Percentiles rank a stretch among this genome's conserved stretches.
These are phyloP conservation scores for Adansonia gregorii DNA, from an alignment of 441 rosid genomes.

Conservation along the genomic window DNA sequence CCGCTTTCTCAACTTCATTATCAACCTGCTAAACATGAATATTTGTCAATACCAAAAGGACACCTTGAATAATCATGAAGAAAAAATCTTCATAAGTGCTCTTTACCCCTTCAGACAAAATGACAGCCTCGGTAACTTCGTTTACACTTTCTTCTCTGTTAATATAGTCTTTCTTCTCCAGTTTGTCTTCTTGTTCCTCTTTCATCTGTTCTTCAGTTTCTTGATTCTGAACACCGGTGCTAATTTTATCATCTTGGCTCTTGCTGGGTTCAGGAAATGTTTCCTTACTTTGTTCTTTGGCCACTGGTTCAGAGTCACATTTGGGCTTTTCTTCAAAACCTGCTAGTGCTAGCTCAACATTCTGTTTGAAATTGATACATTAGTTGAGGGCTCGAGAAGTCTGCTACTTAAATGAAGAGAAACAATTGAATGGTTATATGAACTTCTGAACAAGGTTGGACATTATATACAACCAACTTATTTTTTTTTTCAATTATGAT, in stretches of 20 bases:
- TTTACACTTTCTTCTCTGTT: constrained; percentile 39
- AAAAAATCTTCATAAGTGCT: not conserved
- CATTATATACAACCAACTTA: not conserved
- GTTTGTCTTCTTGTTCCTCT: constrained; percentile 34
- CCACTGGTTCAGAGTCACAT: constrained; percentile 29
- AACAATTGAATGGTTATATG: not conserved
- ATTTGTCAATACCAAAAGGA: constrained; percentile 4
- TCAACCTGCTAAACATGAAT: constrained; percentile 38
- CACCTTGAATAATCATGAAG: constrained; percentile 10
- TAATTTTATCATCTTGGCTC: constrained; percentile 33
- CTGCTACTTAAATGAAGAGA: constrained; percentile 6
- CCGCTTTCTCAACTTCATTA: constrained; percentile 34
- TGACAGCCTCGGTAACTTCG: constrained; percentile 37
- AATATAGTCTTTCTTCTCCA: constrained; percentile 32
- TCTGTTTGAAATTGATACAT: constrained; percentile 37
- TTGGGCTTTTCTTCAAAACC: constrained; percentile 33
- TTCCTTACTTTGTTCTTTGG: constrained; percentile 34
- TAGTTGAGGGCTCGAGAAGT: constrained; percentile 27
- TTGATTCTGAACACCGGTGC: constrained; percentile 22
- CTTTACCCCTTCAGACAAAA: constrained; percentile 52
- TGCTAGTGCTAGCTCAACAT: constrained; percentile 25
- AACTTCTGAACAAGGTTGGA: not conserved
- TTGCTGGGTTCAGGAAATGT: constrained; percentile 27
- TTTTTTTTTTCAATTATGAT: not conserved
- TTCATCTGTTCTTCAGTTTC: constrained; percentile 34